Conservation (phyloP, 306 rosid species). For the Vigna trinervia region DNA sequence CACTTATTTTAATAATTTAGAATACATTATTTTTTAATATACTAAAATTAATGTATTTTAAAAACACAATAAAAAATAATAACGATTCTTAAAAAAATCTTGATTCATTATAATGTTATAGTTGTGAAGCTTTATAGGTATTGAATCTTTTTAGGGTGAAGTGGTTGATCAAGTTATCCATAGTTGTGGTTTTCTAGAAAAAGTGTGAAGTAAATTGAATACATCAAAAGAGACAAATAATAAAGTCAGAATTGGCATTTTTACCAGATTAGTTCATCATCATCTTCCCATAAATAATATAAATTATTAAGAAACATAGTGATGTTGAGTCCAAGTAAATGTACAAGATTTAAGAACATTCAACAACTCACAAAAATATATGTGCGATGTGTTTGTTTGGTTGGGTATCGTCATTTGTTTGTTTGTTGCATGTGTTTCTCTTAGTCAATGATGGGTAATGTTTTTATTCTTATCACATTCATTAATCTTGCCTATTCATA, state of each 20-base stretch:
- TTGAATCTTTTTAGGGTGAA: too few species aligned
- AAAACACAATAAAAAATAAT: too few species aligned
- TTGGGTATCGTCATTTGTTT: not conserved
- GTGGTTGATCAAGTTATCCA: not conserved
- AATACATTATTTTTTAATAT: too few species aligned
- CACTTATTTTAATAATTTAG: too few species aligned
- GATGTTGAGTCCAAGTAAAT: not conserved
- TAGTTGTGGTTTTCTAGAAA: not conserved
- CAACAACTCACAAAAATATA: not conserved
- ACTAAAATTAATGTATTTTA: too few species aligned
- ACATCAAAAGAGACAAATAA: not conserved
- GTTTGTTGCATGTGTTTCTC: not conserved
- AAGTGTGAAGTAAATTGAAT: not conserved
- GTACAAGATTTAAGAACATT: not conserved
- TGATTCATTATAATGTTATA: too few species aligned
- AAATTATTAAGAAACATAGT: not conserved
- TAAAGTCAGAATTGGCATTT: slow-evolving; percentile 5
- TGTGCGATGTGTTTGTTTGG: too few species aligned
- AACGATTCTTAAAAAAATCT: too few species aligned
- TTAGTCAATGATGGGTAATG: not conserved
- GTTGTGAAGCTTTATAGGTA: not conserved
- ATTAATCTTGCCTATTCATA: not conserved
- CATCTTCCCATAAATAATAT: not conserved
- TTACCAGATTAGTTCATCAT: not conserved
- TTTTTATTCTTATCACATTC: not conserved